These are phyloP conservation scores for Cucurbita maxima DNA, from an alignment of 306 rosid species.

Conservation along the genomic window DNA sequence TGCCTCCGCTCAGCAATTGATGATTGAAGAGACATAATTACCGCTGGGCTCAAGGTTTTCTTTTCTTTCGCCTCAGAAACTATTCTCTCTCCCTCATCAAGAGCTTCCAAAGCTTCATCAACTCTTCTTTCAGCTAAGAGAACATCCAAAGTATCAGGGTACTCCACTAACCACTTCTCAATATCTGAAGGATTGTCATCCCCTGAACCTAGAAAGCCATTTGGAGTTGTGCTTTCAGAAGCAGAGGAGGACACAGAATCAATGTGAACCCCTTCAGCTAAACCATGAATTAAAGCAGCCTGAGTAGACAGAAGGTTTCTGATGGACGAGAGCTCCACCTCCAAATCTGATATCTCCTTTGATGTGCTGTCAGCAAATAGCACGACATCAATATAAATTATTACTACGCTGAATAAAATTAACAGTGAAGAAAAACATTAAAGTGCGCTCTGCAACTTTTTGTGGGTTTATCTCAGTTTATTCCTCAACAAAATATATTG, in stretches of 20 bases:
- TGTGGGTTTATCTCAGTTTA: not conserved
- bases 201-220: slow-evolving; percentile 29
- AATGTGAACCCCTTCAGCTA: slow-evolving; percentile 78
- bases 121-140: slow-evolving; percentile 89
- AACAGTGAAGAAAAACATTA: too few relatives aligned
- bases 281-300: slow-evolving; percentile 86
- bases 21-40: slow-evolving; percentile 46
- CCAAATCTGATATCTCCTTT: slow-evolving; percentile 92
- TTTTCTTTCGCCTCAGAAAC: slow-evolving; percentile 58
- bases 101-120: slow-evolving; percentile 77
- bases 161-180: slow-evolving; percentile 82
- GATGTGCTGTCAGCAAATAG: slow-evolving; percentile 63
- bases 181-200: slow-evolving; percentile 53
- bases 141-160: slow-evolving; percentile 89
- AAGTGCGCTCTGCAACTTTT: not conserved
- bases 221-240: slow-evolving; percentile 33
- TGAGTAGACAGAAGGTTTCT: slow-evolving; percentile 92
- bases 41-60: slow-evolving; percentile 41
- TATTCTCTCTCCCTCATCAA: slow-evolving; percentile 78
- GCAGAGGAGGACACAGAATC: slow-evolving; percentile 40
- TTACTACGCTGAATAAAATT: not conserved
- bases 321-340: slow-evolving; percentile 90
- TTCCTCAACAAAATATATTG: not conserved
- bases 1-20: slow-evolving; percentile 62
- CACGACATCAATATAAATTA: not conserved